phyloP scores from a whole-genome alignment of 257 asterid species.

The Hygrophila difformis region DNA sequence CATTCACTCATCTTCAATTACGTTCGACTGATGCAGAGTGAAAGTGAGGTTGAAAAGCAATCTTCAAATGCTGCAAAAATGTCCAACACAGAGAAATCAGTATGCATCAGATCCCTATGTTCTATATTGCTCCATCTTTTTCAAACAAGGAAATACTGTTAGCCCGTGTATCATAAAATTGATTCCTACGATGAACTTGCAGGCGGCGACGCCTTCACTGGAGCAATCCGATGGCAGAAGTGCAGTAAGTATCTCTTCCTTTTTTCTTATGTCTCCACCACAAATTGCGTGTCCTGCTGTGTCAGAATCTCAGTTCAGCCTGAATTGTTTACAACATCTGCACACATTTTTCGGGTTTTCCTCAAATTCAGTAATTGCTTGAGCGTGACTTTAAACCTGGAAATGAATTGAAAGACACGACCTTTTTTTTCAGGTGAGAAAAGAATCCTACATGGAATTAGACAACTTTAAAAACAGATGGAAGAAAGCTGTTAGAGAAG shows the following conservation, averaged over 20 bases:
- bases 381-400: too few species aligned
- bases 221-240: conserved; percentile 37
- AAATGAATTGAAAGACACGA: too few species aligned
- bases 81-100: conserved; percentile 17
- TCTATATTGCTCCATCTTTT: neutral
- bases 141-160: too few species aligned
- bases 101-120: conserved; percentile 9
- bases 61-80: conserved; percentile 11
- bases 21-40: conserved; percentile 17
- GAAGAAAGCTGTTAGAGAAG: conserved; percentile 59
- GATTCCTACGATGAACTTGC: too few species aligned
- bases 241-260: conserved; percentile 41
- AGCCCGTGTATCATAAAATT: too few species aligned
- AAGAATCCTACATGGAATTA: conserved; percentile 38
- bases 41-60: conserved; percentile 17
- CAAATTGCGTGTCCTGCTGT: neutral
- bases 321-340: neutral
- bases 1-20: neutral
- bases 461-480: conserved; percentile 57
- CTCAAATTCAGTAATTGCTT: too few species aligned
- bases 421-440: conserved; percentile 41
- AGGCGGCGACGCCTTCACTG: conserved; percentile 21
- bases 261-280: too few species aligned
- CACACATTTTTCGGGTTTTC: too few species aligned
- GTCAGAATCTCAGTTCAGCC: neutral